Percentiles rank a stretch among this genome's conserved stretches.
phyloP scores from a whole-genome alignment of 1,284 basidiomycete species.

The Tilletia caries region DNA sequence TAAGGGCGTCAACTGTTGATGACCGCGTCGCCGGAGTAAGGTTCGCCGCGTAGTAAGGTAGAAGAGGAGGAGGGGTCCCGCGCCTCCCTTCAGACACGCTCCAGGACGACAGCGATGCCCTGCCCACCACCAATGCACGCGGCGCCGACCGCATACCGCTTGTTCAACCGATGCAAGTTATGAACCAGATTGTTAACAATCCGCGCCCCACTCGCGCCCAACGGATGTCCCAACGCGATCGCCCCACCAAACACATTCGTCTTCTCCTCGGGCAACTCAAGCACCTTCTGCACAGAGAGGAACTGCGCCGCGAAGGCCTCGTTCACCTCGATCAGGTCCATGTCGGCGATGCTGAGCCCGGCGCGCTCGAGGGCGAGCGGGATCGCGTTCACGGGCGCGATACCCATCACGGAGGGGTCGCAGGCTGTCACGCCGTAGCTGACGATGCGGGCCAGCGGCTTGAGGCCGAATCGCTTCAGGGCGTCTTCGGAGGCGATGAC shows the following conservation, averaged over 20 bases:
- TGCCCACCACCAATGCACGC: constrained; percentile 61
- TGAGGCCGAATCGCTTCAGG: constrained; percentile 75
- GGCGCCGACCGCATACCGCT: constrained; percentile 60
- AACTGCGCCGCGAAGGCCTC: constrained; percentile 92
- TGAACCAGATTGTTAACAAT: constrained; percentile 60
- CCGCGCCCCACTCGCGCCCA: constrained; percentile 60
- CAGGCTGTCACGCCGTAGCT: constrained; percentile 62
- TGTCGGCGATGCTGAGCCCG: constrained; percentile 56
- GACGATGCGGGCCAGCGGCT: constrained; percentile 83
- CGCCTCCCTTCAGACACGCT: constrained; percentile 48
- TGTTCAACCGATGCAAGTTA: constrained; percentile 59
- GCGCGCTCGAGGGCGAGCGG: constrained; percentile 54
- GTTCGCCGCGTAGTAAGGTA: no score
- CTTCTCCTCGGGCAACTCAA: constrained; percentile 65
- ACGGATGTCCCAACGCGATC: constrained; percentile 61
- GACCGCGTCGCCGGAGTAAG: no score
- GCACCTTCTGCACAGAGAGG: constrained; percentile 82
- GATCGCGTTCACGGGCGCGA: constrained; percentile 60
- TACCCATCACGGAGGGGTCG: constrained; percentile 62
- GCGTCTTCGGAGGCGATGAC: constrained; percentile 88
- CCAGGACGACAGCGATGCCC: constrained; percentile 56
- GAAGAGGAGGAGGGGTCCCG: no score
- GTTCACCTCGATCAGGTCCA: constrained; percentile 62
- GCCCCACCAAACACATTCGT: constrained; percentile 60
- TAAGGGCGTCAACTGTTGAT: no score